A percentile compares a stretch with the other conserved stretches of the same genome.
Evolutionary conservation across 441 rosid species (phyloP).

Genomic region (Theobroma grandiflorum): DNA sequence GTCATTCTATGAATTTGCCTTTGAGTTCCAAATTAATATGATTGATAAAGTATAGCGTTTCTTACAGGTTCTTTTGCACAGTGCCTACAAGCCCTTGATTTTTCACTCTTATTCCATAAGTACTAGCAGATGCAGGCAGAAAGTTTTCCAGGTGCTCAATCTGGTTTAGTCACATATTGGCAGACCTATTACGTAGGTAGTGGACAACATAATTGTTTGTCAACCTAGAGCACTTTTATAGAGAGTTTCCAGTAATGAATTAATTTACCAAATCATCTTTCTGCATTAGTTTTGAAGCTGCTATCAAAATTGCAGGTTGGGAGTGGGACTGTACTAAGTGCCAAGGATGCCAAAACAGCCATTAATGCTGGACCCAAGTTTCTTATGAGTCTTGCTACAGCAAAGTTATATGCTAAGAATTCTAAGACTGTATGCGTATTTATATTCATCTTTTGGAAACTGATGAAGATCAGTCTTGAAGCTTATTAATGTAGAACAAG

Average conservation of each 20-base stretch:
- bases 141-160: background rate
- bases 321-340: background rate
- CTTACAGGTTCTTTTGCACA: background rate
- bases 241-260: background rate
- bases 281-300: background rate
- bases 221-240: background rate
- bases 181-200: background rate
- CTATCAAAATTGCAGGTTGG: background rate
- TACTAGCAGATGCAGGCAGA: background rate
- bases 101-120: background rate
- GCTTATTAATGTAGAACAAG: background rate
- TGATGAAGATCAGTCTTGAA: background rate
- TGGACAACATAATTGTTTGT: background rate
- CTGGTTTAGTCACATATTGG: background rate
- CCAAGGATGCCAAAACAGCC: background rate
- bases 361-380: background rate
- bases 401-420: background rate
- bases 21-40: background rate
- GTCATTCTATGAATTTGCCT: background rate
- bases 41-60: background rate
- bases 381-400: background rate
- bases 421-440: background rate
- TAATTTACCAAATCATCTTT: background rate
- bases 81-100: background rate
- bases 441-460: background rate